A percentile compares a stretch with the other conserved stretches of the same genome.
Conservation (phyloP, 2,329 filamentous ascomycete species). For the Penicillium sp. region DNA sequence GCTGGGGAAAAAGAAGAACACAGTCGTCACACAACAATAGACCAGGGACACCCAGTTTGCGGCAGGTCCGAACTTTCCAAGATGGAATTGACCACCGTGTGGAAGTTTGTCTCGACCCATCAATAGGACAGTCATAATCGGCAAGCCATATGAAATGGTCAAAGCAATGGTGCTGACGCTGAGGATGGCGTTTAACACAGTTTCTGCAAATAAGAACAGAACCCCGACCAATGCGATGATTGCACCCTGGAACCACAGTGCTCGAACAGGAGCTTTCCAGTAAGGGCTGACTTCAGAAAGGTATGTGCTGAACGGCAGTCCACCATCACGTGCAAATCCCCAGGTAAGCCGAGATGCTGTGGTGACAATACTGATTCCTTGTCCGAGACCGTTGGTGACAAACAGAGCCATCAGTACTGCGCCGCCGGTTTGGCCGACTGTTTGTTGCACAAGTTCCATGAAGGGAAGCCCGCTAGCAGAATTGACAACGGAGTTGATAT, state of each 20-base stretch:
- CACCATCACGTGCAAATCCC: constrained; percentile 56
- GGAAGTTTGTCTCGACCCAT: constrained; percentile 57
- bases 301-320: constrained; percentile 47
- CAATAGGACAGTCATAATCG: constrained; percentile 51
- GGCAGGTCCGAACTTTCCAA: constrained; percentile 46
- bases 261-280: constrained; percentile 56
- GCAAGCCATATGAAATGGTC: constrained; percentile 54
- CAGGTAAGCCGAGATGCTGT: constrained; percentile 55
- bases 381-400: constrained; percentile 56
- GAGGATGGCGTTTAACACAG: constrained; percentile 55
- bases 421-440: constrained; percentile 41
- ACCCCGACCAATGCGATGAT: constrained; percentile 52
- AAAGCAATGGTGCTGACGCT: constrained; percentile 59
- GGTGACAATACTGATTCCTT: constrained; percentile 54
- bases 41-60: constrained; percentile 52
- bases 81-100: constrained; percentile 41
- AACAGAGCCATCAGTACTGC: constrained; percentile 56
- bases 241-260: constrained; percentile 54
- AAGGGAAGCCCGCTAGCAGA: constrained; percentile 46
- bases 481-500: constrained; percentile 44
- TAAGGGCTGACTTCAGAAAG: constrained; percentile 45
- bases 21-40: constrained; percentile 53
- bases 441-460: constrained; percentile 48
- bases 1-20: constrained; percentile 59
- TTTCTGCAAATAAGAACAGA: constrained; percentile 56